A percentile compares a stretch with the other conserved stretches of the same genome.
These are phyloP conservation scores for Tuber brumale DNA, from an alignment of 495 filamentous ascomycete species.

Conservation along the genomic window DNA sequence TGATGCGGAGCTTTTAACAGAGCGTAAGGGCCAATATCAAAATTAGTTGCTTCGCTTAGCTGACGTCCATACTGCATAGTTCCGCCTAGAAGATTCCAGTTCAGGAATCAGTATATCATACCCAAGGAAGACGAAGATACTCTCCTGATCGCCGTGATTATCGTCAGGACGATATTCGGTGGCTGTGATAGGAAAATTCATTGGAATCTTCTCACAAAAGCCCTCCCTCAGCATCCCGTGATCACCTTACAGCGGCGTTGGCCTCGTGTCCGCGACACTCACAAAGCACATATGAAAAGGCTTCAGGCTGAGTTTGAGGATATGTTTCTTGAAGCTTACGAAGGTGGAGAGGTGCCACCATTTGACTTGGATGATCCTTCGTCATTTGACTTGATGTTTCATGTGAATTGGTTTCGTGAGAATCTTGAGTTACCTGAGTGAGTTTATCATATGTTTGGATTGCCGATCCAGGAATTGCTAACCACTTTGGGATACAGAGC, in stretches of 20 bases:
- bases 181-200: constrained; percentile 63
- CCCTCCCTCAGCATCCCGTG: constrained; percentile 58
- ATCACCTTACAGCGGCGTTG: constrained; percentile 57
- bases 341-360: constrained; percentile 56
- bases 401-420: constrained; percentile 66
- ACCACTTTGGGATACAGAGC: constrained; percentile 19
- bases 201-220: constrained; percentile 62
- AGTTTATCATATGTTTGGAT: constrained; percentile 36
- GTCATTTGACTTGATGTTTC: constrained; percentile 65
- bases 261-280: constrained; percentile 52
- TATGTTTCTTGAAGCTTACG: constrained; percentile 69
- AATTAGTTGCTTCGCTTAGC: not conserved
- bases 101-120: constrained; percentile 41
- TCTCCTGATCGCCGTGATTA: constrained; percentile 64
- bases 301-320: constrained; percentile 72
- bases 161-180: constrained; percentile 65
- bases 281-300: constrained; percentile 57
- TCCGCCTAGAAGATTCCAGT: constrained; percentile 32
- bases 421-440: constrained; percentile 48
- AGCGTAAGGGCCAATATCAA: constrained; percentile 15
- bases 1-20: constrained; percentile 31
- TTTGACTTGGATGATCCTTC: constrained; percentile 67
- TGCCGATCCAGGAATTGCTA: constrained; percentile 19
- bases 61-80: constrained; percentile 13
- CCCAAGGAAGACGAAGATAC: constrained; percentile 42